These are phyloP conservation scores for Camellia sinensis DNA, from an alignment of 148 eudicot species.

Conservation along the genomic window DNA sequence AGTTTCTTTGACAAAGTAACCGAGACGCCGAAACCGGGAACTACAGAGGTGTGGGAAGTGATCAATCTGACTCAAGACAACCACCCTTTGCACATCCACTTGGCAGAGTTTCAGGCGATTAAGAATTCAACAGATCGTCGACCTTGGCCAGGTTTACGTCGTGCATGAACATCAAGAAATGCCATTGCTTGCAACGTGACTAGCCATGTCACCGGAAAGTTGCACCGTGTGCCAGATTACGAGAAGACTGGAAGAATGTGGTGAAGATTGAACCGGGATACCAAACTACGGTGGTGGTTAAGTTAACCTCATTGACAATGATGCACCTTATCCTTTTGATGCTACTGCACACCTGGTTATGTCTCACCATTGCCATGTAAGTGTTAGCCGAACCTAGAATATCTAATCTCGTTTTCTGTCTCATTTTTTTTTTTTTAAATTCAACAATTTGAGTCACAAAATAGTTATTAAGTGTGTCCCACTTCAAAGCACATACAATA, in stretches of 20 bases:
- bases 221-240: neutral
- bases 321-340: slow-evolving; percentile 57
- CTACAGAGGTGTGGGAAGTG: slow-evolving; percentile 22
- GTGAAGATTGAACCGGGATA: slow-evolving; percentile 21
- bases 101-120: slow-evolving; percentile 11
- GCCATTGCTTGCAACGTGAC: slow-evolving; percentile 18
- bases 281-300: slow-evolving; percentile 16
- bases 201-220: neutral
- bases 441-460: too few species aligned
- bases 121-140: slow-evolving; percentile 3
- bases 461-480: too few species aligned
- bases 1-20: slow-evolving; percentile 6
- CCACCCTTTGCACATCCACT: slow-evolving; percentile 20
- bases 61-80: slow-evolving; percentile 21
- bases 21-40: slow-evolving; percentile 20
- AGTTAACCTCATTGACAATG: slow-evolving; percentile 4
- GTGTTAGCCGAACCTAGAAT: neutral
- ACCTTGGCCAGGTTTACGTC: neutral
- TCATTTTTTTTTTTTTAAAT: too few species aligned
- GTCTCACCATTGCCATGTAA: slow-evolving; percentile 84
- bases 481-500: too few species aligned
- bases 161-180: slow-evolving; percentile 14
- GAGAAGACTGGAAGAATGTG: slow-evolving; percentile 31
- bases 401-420: too few species aligned
- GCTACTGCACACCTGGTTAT: slow-evolving; percentile 72